Evolutionary conservation across 768 basidiomycete genomes (phyloP).

Genomic region (Boletellus emodensis): DNA sequence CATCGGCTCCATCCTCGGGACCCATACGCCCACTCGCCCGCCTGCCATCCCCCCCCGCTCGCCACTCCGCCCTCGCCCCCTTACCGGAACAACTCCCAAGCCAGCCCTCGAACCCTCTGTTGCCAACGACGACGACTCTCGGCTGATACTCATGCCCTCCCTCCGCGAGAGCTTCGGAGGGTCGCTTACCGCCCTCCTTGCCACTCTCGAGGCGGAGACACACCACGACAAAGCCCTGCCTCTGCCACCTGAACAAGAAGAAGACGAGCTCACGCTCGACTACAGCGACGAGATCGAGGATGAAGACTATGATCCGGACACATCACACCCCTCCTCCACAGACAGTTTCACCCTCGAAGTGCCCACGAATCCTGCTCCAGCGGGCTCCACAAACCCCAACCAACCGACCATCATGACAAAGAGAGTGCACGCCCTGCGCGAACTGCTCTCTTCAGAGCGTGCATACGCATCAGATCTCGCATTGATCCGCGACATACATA

Average conservation of each 20-base stretch:
- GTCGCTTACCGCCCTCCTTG: conserved; percentile 30
- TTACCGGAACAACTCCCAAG: conserved; percentile 3
- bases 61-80: conserved; percentile 30
- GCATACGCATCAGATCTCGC: conserved; percentile 83
- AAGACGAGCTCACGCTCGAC: conserved; percentile 19
- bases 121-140: conserved; percentile 13
- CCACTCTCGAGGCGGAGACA: conserved; percentile 27
- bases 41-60: conserved; percentile 30
- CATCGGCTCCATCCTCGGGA: neutral
- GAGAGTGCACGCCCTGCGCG: conserved; percentile 72
- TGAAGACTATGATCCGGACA: conserved; percentile 26
- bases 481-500: conserved; percentile 71
- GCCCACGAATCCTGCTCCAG: conserved; percentile 1
- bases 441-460: conserved; percentile 73
- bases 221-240: conserved; percentile 31
- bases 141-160: conserved; percentile 26
- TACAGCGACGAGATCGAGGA: conserved; percentile 24
- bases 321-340: conserved; percentile 24
- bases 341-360: conserved; percentile 23
- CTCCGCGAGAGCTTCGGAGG: conserved; percentile 31
- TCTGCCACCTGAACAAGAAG: conserved; percentile 28
- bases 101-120: neutral
- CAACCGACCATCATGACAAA: conserved; percentile 49
- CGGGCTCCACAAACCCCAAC: conserved; percentile 22
- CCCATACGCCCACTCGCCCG: conserved; percentile 7